Evolutionary conservation across 441 rosid genomes (phyloP).

Genomic region (Gossypium schwendimanii): DNA sequence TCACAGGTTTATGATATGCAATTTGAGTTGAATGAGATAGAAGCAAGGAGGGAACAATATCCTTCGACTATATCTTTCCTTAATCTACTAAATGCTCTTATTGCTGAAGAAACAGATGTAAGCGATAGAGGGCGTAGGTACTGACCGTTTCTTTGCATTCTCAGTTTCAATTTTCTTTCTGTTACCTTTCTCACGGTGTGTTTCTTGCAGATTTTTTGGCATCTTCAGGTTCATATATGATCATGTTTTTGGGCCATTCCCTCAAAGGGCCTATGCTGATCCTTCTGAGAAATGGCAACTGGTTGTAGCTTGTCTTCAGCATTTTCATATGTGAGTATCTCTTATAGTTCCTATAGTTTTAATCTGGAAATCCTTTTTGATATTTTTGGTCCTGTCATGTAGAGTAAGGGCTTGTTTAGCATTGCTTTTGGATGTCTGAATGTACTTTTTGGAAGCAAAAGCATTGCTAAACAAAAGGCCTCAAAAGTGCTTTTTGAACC

Average conservation of each 20-base stretch:
- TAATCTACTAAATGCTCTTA: constrained; percentile 77
- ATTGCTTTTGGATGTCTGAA: too few species aligned
- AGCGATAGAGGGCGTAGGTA: constrained; percentile 92
- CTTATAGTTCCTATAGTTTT: background rate
- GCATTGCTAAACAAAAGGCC: too few species aligned
- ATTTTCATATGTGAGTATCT: constrained; percentile 76
- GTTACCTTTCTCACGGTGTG: constrained; percentile 18
- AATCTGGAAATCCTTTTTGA: constrained; percentile 3
- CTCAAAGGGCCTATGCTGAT: constrained; percentile 93
- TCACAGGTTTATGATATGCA: constrained; percentile 93
- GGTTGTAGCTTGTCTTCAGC: constrained; percentile 88
- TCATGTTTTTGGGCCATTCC: constrained; percentile 93
- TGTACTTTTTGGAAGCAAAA: too few species aligned
- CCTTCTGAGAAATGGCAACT: constrained; percentile 94
- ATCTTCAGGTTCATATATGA: constrained; percentile 85
- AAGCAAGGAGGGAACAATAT: constrained; percentile 88
- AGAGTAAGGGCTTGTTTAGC: too few species aligned
- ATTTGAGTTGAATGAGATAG: constrained; percentile 95
- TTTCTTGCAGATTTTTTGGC: constrained; percentile 77
- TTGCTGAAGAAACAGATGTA: constrained; percentile 81
- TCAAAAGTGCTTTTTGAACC: too few species aligned
- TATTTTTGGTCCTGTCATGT: constrained; percentile 1
- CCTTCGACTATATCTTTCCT: constrained; percentile 93
- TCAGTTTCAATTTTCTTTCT: constrained; percentile 17
- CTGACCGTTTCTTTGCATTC: constrained; percentile 20